Evolutionary conservation across 2,329 filamentous ascomycete species (phyloP).

Genomic region (Onygenales sp.): DNA sequence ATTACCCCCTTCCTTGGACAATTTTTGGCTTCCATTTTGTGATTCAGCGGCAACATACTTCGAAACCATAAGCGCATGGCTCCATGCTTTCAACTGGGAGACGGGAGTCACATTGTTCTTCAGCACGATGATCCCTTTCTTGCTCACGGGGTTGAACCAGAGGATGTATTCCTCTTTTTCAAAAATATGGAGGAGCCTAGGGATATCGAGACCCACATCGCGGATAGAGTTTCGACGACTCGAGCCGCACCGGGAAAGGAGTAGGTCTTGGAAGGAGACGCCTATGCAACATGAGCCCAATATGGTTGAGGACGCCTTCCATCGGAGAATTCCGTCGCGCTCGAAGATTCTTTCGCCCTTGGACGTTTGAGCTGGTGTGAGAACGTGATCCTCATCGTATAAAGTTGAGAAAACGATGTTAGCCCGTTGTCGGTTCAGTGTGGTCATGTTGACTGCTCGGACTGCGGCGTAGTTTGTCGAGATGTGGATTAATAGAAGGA

Average conservation of each 20-base stretch:
- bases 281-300: slow-evolving; percentile 50
- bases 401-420: slow-evolving; percentile 63
- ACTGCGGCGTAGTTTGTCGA: slow-evolving; percentile 82
- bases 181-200: slow-evolving; percentile 44
- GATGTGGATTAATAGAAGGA: slow-evolving; percentile 67
- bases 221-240: slow-evolving; percentile 13
- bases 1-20: background rate
- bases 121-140: slow-evolving; percentile 50
- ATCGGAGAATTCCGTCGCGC: slow-evolving; percentile 56
- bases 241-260: slow-evolving; percentile 15
- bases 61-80: slow-evolving; percentile 47
- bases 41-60: slow-evolving; percentile 7
- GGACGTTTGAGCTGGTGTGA: slow-evolving; percentile 59
- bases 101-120: slow-evolving; percentile 46
- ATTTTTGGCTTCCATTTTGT: background rate
- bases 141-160: slow-evolving; percentile 39
- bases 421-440: slow-evolving; percentile 76
- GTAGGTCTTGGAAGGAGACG: slow-evolving; percentile 29
- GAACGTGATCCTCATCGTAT: slow-evolving; percentile 27
- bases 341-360: slow-evolving; percentile 49
- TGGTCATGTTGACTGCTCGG: slow-evolving; percentile 69
- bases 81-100: slow-evolving; percentile 53
- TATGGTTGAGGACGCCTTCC: slow-evolving; percentile 29
- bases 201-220: slow-evolving; percentile 32
- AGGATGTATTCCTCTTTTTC: slow-evolving; percentile 50